Evolutionary conservation across 768 basidiomycete genomes (phyloP), one percentile per base, ranked within the genome.

Genomic region (Boletus vinaceobasis): DNA sequence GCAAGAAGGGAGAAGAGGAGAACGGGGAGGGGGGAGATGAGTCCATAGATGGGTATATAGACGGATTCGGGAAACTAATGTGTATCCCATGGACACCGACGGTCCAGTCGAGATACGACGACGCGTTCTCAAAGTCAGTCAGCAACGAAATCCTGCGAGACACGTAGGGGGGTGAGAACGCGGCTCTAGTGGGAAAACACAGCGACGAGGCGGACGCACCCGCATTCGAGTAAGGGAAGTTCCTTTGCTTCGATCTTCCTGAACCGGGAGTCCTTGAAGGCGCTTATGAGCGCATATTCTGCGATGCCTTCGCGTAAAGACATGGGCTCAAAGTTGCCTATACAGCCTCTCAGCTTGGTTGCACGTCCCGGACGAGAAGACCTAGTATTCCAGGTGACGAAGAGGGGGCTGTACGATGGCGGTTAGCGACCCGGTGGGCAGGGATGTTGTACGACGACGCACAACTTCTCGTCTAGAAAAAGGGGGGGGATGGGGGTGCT

Each of bases 341-440:
- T 98, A 74, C 96, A 99, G 44, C 96, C 96, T 49, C 96, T 77
- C 57, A 99, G 76, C 55, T 82, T 78, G 43, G 83, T 77, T 21
- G 80, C 68, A 54, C 82, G 80, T 32, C 83, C 84, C 19, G 82
- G 74, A 53, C 81, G 83, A 53, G 77, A 78, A 32, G 82, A 77
- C 55, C 80, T 81, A 43, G 83, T 87, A 72, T 93, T 94, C 95
- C 95, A 99, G 7, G 96, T 98, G 32, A 98, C 93, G 71, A 99
- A 99, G 52, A 99, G 77, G 13, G 95, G 93, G 72, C 70, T 71
- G 15, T 37, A 46, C 7, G 31, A 37, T 31, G 36, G n/a, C 35
- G 7, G 36, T 64, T 44, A 58, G 59, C n/a, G 37, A 45, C 48
- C 6, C 6, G n/a, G 33, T 52, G 23, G 23, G 21, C 19, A 39